Evolutionary conservation across 2,329 filamentous ascomycete species (phyloP).

Genomic region (Pseudofabraea citricarpa): DNA sequence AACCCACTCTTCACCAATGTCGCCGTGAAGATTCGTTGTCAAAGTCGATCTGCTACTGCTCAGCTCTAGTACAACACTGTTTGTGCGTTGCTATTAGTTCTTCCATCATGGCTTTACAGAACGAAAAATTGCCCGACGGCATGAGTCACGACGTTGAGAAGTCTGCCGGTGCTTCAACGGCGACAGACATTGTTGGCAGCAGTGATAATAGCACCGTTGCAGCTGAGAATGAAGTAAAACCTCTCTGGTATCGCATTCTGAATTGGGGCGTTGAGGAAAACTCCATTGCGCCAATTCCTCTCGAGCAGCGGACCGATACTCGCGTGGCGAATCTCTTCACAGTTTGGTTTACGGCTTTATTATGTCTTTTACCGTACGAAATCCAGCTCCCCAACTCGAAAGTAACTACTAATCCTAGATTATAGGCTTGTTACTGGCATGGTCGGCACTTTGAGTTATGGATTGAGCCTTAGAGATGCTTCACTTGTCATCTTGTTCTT

Average conservation of each 20-base stretch:
- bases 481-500: slow-evolving; percentile 61
- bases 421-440: slow-evolving; percentile 57
- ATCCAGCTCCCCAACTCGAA: slow-evolving; percentile 28
- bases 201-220: neutral
- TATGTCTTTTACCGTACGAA: slow-evolving; percentile 53
- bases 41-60: too few species aligned
- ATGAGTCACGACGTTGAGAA: slow-evolving; percentile 1
- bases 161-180: neutral
- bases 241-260: slow-evolving; percentile 7
- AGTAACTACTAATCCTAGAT: neutral
- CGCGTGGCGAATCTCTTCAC: slow-evolving; percentile 53
- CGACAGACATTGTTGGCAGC: neutral
- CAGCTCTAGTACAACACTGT: too few species aligned
- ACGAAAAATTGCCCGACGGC: neutral
- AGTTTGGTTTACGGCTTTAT: slow-evolving; percentile 53
- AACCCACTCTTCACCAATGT: too few species aligned
- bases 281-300: slow-evolving; percentile 51
- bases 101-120: neutral
- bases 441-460: slow-evolving; percentile 50
- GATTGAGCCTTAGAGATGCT: slow-evolving; percentile 44
- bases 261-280: slow-evolving; percentile 42
- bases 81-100: too few species aligned
- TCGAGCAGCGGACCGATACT: slow-evolving; percentile 47
- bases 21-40: too few species aligned
- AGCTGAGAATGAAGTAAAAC: neutral